Conservation (phyloP, 2,329 filamentous ascomycete species). For the Epichloe coenophiala region DNA sequence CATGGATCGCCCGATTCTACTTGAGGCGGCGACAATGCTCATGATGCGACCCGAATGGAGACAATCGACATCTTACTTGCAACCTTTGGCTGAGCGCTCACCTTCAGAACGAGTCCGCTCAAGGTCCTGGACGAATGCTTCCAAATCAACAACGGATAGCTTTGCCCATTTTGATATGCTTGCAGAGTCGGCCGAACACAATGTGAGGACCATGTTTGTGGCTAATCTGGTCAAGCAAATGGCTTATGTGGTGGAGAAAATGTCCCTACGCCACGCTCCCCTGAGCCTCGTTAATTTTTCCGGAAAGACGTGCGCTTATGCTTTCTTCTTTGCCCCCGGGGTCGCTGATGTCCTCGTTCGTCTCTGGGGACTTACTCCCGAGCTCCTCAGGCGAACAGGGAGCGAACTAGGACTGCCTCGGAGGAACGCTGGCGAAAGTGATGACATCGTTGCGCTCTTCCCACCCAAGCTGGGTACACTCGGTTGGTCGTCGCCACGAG, state of each 20-base stretch:
- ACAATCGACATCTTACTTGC: slow-evolving; percentile 53
- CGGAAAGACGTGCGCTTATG: slow-evolving; percentile 82
- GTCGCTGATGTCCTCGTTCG: slow-evolving; percentile 72
- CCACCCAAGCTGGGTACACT: slow-evolving; percentile 49
- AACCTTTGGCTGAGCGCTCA: slow-evolving; percentile 44
- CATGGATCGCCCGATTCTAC: slow-evolving; percentile 66
- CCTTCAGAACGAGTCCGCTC: slow-evolving; percentile 30
- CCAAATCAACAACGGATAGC: slow-evolving; percentile 45
- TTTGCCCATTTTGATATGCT: slow-evolving; percentile 46
- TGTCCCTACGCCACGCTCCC: slow-evolving; percentile 60
- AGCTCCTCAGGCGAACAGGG: slow-evolving; percentile 56
- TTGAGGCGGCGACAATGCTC: slow-evolving; percentile 66
- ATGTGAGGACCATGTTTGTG: slow-evolving; percentile 75
- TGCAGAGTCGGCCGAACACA: slow-evolving; percentile 65
- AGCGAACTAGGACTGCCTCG: slow-evolving; percentile 54
- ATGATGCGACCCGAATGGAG: slow-evolving; percentile 89
- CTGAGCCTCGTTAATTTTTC: slow-evolving; percentile 67
- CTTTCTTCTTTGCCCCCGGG: slow-evolving; percentile 83
- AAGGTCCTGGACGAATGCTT: slow-evolving; percentile 35
- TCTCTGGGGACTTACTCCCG: slow-evolving; percentile 61
- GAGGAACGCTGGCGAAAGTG: slow-evolving; percentile 40
- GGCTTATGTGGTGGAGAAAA: slow-evolving; percentile 75
- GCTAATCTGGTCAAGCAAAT: slow-evolving; percentile 74
- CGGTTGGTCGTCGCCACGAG: slow-evolving; percentile 39
- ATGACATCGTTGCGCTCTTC: slow-evolving; percentile 55